phyloP scores from a whole-genome alignment of 768 basidiomycete genomes.

The Dictyophora rubrovolvata region DNA sequence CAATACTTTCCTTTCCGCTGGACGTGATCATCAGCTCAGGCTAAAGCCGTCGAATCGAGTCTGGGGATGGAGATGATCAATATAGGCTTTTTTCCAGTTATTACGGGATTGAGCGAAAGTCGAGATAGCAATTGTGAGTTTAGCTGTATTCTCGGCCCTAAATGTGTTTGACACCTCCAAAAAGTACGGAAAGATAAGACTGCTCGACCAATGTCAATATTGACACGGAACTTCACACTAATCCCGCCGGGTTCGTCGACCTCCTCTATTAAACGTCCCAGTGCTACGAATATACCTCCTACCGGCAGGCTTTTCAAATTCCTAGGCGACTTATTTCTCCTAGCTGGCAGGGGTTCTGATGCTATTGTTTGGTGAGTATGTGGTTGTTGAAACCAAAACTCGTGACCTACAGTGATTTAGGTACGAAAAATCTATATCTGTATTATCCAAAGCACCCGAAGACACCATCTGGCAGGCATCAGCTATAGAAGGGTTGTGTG shows the following conservation, averaged over 20 bases:
- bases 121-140: not conserved
- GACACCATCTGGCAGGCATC: constrained; percentile 88
- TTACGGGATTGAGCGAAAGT: constrained; percentile 16
- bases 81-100: constrained; percentile 22
- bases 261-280: constrained; percentile 46
- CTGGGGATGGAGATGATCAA: constrained; percentile 73
- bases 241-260: constrained; percentile 27
- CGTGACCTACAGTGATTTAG: constrained; percentile 25
- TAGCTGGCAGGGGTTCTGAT: constrained; percentile 80
- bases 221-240: constrained; percentile 42
- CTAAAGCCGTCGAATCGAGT: constrained; percentile 70
- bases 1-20: not conserved
- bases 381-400: not conserved
- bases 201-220: constrained; percentile 13
- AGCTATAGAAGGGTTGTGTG: constrained; percentile 77
- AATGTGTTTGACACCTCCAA: not conserved
- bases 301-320: constrained; percentile 83
- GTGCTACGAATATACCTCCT: constrained; percentile 55
- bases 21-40: constrained; percentile 32
- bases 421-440: constrained; percentile 75
- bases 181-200: constrained; percentile 12
- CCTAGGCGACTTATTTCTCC: constrained; percentile 77
- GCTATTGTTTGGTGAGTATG: constrained; percentile 60
- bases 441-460: constrained; percentile 56
- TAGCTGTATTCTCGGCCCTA: not conserved